These are phyloP conservation scores for Quercus suber DNA, from an alignment of 306 rosid genomes.

Conservation along the genomic window DNA sequence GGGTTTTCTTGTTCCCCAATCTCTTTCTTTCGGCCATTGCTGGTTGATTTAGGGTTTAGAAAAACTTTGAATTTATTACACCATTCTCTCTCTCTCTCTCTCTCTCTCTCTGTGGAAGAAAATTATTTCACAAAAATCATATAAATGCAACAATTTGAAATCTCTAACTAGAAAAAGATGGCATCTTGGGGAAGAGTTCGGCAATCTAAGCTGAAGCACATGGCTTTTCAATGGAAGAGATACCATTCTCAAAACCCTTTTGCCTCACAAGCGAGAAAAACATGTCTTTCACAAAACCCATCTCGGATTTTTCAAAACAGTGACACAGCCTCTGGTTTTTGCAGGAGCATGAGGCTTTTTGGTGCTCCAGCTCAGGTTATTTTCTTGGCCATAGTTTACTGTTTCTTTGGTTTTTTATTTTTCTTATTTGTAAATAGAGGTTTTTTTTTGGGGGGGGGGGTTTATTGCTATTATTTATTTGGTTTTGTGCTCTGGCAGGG, in stretches of 20 bases:
- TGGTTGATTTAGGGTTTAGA: too few relatives aligned
- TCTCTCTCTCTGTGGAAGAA: too few relatives aligned
- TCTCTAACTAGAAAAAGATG: conserved; percentile 32
- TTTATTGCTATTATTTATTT: neutral
- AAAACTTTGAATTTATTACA: neutral
- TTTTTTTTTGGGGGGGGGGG: neutral
- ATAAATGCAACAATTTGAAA: neutral
- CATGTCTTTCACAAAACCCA: conserved; percentile 19
- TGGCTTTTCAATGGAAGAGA: conserved; percentile 31
- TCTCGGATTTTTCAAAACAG: conserved; percentile 18
- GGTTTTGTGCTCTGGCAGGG: conserved; percentile 25
- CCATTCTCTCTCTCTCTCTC: neutral
- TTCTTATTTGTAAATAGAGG: too few relatives aligned
- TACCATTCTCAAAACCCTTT: conserved; percentile 31
- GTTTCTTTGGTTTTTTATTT: neutral
- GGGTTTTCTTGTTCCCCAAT: neutral
- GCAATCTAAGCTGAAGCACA: conserved; percentile 40
- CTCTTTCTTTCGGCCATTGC: neutral
- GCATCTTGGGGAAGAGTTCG: conserved; percentile 48
- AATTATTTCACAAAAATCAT: neutral
- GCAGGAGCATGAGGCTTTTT: conserved; percentile 43
- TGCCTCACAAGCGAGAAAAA: conserved; percentile 20
- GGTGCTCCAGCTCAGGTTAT: conserved; percentile 68
- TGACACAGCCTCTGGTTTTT: conserved; percentile 24
- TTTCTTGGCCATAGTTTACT: neutral